A percentile compares a stretch with the other conserved stretches of the same genome.
Conservation (phyloP, 345 rosid genomes). For the Rhizophora apiculata region DNA sequence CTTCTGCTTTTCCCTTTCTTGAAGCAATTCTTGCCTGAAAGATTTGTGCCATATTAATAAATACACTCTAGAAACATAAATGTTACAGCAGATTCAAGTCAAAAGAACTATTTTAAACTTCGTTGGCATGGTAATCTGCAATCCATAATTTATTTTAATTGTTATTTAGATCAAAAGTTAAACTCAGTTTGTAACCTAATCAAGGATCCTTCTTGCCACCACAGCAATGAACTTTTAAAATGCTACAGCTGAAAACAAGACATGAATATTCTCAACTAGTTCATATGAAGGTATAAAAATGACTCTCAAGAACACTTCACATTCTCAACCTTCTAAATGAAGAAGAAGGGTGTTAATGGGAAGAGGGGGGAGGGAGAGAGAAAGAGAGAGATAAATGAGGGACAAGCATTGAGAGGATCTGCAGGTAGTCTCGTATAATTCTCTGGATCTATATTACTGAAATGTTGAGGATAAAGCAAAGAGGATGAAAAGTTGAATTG, state of each 20-base stretch:
- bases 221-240: no score
- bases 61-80: conserved; percentile 3
- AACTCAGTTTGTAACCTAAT: not conserved
- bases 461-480: not conserved
- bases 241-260: no score
- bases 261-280: no score
- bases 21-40: conserved; percentile 68
- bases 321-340: not conserved
- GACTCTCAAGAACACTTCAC: not conserved
- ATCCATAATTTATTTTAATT: not conserved
- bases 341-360: no score
- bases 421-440: not conserved
- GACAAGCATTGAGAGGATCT: no score
- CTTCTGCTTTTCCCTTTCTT: conserved; percentile 83
- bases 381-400: no score
- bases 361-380: not conserved
- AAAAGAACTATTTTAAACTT: not conserved
- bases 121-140: not conserved
- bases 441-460: not conserved
- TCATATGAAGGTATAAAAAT: no score
- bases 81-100: not conserved
- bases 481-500: not conserved
- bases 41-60: not conserved
- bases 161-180: not conserved
- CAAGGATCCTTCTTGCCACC: no score